Evolutionary conservation across 1,284 basidiomycete genomes (phyloP), one percentile per base, ranked within the genome.

Genomic region (Tilletia walkeri): DNA sequence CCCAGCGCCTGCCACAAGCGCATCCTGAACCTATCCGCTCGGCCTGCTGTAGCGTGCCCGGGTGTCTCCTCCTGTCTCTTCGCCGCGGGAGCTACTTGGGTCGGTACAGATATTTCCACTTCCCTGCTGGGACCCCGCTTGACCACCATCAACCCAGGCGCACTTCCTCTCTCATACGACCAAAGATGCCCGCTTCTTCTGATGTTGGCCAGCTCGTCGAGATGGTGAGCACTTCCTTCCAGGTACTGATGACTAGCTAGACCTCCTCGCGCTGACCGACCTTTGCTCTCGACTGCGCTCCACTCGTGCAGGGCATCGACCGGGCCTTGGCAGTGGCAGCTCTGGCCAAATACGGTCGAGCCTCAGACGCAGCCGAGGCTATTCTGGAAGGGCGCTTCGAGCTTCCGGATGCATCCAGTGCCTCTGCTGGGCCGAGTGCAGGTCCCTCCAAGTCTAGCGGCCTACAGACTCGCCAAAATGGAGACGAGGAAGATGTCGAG

Each of bases 321-420:
- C 65, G 39, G 0, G 45, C 10, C 3, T 41, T 47, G 45, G 65
- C 65, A 48, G 47, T 12, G 20, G 41, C 65, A 16, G 65, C 65
- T 10, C 41, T 66, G 24, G 65, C 38, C 20, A 66, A 66, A 16
- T 41, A 49, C 65, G 39, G 47, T n/a, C 20, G 47, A 10, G 41
- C 39, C 5, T 12, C 47, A 41, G 65, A 66, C 45, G 65, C 65
- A 18, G 65, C 65, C 10, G 65, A 66, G 39, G 65, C 65, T 20
- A 66, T 66, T n/a, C 24, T 66, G 18, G 41, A 47, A n/a, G 65
- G 65, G 2, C 18, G 47, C 20, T 45, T 66, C 30, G 65, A 66
- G 20, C 39, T 48, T 10, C 34, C 47, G 12, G 54, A 56, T 5
- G 54, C n/a, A 20, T 3, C 20, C 54, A 34, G 54, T 24, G 41